These are phyloP conservation scores for Hygrocybe punicea DNA, from an alignment of 768 basidiomycete genomes.

Conservation along the genomic window DNA sequence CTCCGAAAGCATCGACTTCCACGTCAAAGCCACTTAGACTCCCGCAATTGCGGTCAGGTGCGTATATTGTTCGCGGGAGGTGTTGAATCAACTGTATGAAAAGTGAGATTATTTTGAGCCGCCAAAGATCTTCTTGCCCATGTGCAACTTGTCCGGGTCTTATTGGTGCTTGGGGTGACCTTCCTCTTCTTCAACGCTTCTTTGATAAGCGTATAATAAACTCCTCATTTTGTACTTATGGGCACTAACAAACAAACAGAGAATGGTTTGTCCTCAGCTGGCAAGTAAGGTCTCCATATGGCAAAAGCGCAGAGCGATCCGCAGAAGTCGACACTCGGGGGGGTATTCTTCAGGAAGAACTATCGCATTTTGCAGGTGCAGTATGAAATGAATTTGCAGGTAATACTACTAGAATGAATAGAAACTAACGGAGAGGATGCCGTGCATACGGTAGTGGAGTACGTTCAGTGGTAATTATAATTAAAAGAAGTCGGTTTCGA, in stretches of 20 bases:
- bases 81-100: background rate
- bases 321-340: background rate
- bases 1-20: background rate
- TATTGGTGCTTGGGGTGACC: too few relatives aligned
- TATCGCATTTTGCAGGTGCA: background rate
- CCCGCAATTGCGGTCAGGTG: background rate
- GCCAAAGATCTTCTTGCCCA: background rate
- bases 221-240: background rate
- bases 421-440: background rate
- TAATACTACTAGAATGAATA: background rate
- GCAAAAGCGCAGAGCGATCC: background rate
- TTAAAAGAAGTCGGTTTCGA: background rate
- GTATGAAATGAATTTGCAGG: background rate
- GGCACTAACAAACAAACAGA: background rate
- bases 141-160: background rate
- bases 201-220: background rate
- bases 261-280: too few relatives aligned
- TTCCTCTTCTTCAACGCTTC: too few relatives aligned
- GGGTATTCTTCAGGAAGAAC: background rate
- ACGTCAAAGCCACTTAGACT: conserved; percentile 5
- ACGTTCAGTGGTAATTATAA: background rate
- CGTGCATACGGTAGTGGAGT: background rate
- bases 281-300: background rate
- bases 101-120: too few relatives aligned
- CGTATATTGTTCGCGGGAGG: background rate